Evolutionary conservation across 1,284 basidiomycete genomes (phyloP).

Genomic region (Puccinia hordei): DNA sequence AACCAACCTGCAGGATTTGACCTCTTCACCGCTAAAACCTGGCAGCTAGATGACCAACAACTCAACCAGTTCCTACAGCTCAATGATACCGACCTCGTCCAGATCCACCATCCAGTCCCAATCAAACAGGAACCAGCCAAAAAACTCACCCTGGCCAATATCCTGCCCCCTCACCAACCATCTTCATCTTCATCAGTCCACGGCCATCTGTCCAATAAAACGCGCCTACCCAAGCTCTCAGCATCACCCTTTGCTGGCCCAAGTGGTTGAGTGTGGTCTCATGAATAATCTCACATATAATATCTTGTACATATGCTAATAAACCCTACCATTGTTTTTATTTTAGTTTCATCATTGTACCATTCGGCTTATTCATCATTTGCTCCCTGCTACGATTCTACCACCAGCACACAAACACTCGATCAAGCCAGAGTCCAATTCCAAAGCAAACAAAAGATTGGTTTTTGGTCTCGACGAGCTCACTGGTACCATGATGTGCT

Average conservation of each 20-base stretch:
- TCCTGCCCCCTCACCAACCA: background rate
- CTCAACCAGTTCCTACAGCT: background rate
- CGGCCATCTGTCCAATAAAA: constrained; percentile 14
- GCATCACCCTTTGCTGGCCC: constrained; percentile 15
- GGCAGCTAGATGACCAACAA: constrained; percentile 27
- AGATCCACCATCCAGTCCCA: constrained; percentile 37
- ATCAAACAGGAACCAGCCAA: background rate
- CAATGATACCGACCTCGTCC: constrained; percentile 48
- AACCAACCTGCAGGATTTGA: constrained; percentile 17
- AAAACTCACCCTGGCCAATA: constrained; percentile 13
- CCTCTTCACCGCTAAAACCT: constrained; percentile 25
- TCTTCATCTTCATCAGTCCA: background rate
- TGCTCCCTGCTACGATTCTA: constrained; percentile 47
- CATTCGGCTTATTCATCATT: constrained; percentile 51
- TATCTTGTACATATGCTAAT: background rate
- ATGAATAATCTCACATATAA: background rate
- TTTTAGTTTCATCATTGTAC: constrained; percentile 42
- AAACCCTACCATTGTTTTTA: background rate
- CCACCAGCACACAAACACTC: constrained; percentile 23
- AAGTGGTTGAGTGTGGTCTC: constrained; percentile 16
- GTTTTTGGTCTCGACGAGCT: constrained; percentile 20
- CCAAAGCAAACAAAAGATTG: constrained; percentile 27
- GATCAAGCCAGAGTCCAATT: constrained; percentile 18
- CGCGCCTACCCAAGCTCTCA: background rate
- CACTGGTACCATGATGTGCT: constrained; percentile 33